Conservation (phyloP, 352 stramenopile genomes). For the Phytophthora crassamura region DNA sequence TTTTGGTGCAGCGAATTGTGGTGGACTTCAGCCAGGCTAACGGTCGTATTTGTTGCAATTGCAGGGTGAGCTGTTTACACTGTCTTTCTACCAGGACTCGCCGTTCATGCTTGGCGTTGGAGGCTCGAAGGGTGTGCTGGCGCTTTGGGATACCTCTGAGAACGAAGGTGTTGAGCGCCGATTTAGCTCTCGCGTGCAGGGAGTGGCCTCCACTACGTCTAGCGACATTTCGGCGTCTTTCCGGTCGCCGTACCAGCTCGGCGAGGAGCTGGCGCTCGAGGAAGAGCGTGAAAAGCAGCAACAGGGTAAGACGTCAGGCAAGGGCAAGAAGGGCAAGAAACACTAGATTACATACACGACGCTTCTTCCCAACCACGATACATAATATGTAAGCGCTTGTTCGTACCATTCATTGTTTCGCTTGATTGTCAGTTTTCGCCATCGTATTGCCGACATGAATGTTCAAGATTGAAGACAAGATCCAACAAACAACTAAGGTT, state of each 20-base stretch:
- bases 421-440: no score
- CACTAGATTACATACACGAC: constrained; percentile 38
- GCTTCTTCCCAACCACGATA: constrained; percentile 7
- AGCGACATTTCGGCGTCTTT: constrained; percentile 77
- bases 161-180: constrained; percentile 86
- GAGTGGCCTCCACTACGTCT: constrained; percentile 27
- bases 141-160: constrained; percentile 91
- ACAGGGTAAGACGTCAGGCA: constrained; percentile 52
- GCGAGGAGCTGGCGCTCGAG: constrained; percentile 77
- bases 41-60: constrained; percentile 20
- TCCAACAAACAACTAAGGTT: no score
- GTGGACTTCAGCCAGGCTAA: constrained; percentile 1
- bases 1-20: constrained; percentile 7
- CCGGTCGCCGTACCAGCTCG: constrained; percentile 73
- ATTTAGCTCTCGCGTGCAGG: constrained; percentile 80
- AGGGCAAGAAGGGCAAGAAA: constrained; percentile 51
- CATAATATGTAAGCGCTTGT: constrained; percentile 18
- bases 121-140: constrained; percentile 88
- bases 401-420: not conserved
- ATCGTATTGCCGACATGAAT: no score
- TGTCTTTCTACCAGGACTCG: constrained; percentile 90
- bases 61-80: constrained; percentile 90
- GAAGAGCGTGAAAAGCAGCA: constrained; percentile 66
- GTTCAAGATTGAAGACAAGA: no score
- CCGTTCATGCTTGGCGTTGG: constrained; percentile 91